Evolutionary conservation across 164 flowering plant genomes (phyloP).

Genomic region (Sedum album): DNA sequence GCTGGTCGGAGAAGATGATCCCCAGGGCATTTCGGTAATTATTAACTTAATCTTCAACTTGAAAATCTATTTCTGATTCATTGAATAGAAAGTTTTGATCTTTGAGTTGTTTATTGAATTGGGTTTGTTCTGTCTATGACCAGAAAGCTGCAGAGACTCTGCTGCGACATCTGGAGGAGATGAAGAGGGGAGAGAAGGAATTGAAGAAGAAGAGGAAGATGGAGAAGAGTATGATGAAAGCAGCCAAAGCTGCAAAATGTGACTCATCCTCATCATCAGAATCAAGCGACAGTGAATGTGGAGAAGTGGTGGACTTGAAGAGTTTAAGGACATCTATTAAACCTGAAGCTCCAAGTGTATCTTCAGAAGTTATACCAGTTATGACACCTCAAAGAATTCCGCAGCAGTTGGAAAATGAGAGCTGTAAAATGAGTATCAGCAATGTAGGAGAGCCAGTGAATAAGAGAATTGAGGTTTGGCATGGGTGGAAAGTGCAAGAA

Average conservation of each 20-base stretch:
- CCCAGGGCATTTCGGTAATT: conserved; percentile 23
- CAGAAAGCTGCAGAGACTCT: conserved; percentile 39
- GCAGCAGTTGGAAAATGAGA: neutral
- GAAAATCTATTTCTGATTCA: neutral
- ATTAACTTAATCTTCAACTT: neutral
- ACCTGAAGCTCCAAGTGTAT: neutral
- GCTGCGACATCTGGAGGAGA: conserved; percentile 30
- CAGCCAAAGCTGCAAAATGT: conserved; percentile 9
- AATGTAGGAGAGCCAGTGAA: neutral
- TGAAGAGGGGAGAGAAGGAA: conserved; percentile 44
- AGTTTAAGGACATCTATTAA: conserved; percentile 9
- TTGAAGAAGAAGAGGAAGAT: conserved; percentile 38
- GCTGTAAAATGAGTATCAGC: neutral
- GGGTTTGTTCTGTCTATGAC: neutral
- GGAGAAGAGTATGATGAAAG: conserved; percentile 35
- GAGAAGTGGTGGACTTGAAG: conserved; percentile 38
- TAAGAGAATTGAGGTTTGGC: conserved; percentile 65
- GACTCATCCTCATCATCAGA: conserved; percentile 39
- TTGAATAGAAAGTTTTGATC: neutral
- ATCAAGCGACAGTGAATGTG: conserved; percentile 52
- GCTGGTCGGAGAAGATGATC: conserved; percentile 16
- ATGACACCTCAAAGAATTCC: neutral
- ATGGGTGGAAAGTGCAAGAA: conserved; percentile 90
- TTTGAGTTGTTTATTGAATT: neutral
- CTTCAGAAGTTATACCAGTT: neutral